Evolutionary conservation across 1,139 yeast genomes (phyloP).

Genomic region (Geotrichum reessii): DNA sequence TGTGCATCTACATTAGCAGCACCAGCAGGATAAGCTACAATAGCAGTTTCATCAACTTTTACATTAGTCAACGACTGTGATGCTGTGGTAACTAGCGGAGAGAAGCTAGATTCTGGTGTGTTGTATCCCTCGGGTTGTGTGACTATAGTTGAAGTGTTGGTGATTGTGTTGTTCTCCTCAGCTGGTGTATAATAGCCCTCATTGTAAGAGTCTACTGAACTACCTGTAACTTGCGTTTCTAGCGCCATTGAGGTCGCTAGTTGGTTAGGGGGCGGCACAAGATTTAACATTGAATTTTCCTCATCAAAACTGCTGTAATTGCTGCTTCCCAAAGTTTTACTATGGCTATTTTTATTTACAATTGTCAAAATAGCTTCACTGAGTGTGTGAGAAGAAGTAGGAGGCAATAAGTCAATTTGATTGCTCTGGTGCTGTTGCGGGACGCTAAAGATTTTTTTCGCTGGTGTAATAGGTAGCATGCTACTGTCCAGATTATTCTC

Average conservation of each 20-base stretch:
- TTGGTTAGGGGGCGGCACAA: background rate
- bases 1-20: background rate
- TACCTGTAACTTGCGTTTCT: background rate
- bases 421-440: background rate
- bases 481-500: background rate
- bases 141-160: background rate
- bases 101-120: background rate
- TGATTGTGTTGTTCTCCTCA: background rate
- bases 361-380: background rate
- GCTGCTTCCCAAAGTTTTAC: background rate
- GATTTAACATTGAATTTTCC: background rate
- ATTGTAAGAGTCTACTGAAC: background rate
- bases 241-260: background rate
- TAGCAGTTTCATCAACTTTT: background rate
- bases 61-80: background rate
- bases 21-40: background rate
- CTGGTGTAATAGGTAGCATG: background rate
- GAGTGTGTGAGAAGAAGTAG: background rate
- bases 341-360: background rate
- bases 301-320: background rate
- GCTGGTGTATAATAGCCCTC: slow-evolving; percentile 1
- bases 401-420: background rate
- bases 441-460: background rate
- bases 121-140: background rate
- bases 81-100: background rate